Conservation (phyloP, 768 basidiomycete species). For the Amanita rimosa region DNA sequence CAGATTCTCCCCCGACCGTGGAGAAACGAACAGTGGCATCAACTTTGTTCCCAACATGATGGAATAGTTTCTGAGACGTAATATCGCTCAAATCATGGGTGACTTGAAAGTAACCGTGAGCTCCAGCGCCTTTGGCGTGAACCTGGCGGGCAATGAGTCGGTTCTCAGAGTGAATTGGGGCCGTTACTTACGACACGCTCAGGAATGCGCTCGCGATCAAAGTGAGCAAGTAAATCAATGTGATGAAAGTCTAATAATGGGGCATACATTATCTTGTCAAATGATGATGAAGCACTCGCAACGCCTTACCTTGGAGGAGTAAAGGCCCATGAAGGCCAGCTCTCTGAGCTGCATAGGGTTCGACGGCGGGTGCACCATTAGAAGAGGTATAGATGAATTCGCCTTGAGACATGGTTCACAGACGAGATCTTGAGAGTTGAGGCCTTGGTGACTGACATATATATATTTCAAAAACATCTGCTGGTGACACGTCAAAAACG, state of each 20-base stretch:
- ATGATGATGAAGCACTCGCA: not conserved
- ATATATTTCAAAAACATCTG: not conserved
- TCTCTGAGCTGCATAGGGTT: slow-evolving; percentile 75
- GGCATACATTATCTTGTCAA: slow-evolving; percentile 8
- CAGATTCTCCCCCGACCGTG: slow-evolving; percentile 83
- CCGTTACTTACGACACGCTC: slow-evolving; percentile 67
- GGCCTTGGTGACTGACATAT: slow-evolving; percentile 6
- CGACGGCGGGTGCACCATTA: slow-evolving; percentile 63
- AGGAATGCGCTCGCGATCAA: slow-evolving; percentile 92
- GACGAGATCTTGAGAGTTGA: slow-evolving; percentile 9
- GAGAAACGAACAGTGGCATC: slow-evolving; percentile 81
- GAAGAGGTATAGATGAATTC: slow-evolving; percentile 74
- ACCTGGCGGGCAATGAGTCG: slow-evolving; percentile 38
- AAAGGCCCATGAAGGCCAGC: slow-evolving; percentile 72
- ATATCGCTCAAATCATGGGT: slow-evolving; percentile 81
- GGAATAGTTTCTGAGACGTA: slow-evolving; percentile 61
- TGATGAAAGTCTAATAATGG: slow-evolving; percentile 68
- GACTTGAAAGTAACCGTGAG: slow-evolving; percentile 88
- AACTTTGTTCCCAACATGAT: slow-evolving; percentile 54
- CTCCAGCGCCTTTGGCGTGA: slow-evolving; percentile 88
- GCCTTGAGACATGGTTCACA: slow-evolving; percentile 52
- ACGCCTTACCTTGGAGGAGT: slow-evolving; percentile 62
- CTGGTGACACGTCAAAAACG: not conserved
- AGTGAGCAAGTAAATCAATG: slow-evolving; percentile 85
- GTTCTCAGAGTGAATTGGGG: slow-evolving; percentile 6